Percentiles rank a stretch among this genome's conserved stretches.
Evolutionary conservation across 495 filamentous ascomycete genomes (phyloP).

Genomic region (Symbiotaphrina buchneri): DNA sequence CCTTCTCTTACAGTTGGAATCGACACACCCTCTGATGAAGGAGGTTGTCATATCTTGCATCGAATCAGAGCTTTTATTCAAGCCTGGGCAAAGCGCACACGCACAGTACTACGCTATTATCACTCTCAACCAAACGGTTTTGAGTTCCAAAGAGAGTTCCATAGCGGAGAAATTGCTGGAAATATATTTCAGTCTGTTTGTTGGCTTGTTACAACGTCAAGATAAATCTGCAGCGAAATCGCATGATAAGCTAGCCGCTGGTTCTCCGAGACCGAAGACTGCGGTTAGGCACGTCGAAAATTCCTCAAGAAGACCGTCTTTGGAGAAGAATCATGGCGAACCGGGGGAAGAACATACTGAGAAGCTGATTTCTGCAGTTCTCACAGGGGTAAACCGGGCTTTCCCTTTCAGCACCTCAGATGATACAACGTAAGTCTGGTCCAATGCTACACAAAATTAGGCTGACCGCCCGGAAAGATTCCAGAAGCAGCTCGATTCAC

Average conservation of each 20-base stretch:
- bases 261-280: no score
- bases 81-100: slow-evolving; percentile 64
- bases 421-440: slow-evolving; percentile 27
- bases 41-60: slow-evolving; percentile 58
- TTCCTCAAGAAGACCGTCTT: slow-evolving; percentile 1
- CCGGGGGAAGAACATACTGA: slow-evolving; percentile 50
- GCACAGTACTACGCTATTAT: slow-evolving; percentile 93
- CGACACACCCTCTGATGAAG: slow-evolving; percentile 84
- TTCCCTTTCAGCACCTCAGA: slow-evolving; percentile 78
- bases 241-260: no score
- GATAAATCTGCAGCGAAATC: no score
- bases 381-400: slow-evolving; percentile 88
- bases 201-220: slow-evolving; percentile 54
- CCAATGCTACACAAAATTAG: slow-evolving; percentile 4
- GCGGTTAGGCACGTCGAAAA: no score
- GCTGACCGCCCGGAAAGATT: no score
- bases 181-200: slow-evolving; percentile 78
- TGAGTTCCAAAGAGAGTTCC: slow-evolving; percentile 59
- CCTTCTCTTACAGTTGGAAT: slow-evolving; percentile 71
- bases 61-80: slow-evolving; percentile 69
- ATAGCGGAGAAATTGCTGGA: slow-evolving; percentile 64
- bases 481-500: slow-evolving; percentile 72
- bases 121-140: slow-evolving; percentile 85
- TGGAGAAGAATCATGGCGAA: slow-evolving; percentile 14
- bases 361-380: slow-evolving; percentile 71